Conservation (phyloP, 768 basidiomycete species). For the Xerocomellus amylosporus region DNA sequence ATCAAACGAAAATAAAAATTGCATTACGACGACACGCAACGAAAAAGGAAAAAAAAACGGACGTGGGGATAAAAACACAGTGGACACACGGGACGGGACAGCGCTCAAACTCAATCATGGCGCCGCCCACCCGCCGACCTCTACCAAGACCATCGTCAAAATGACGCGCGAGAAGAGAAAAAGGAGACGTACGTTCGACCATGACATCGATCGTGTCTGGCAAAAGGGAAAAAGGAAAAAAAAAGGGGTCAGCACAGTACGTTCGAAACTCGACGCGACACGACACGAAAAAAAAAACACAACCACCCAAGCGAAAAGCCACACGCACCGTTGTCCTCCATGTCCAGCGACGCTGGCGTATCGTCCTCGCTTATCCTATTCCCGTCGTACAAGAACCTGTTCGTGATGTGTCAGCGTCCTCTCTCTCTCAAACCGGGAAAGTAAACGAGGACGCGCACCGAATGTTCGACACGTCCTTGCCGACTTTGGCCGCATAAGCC, state of each 20-base stretch:
- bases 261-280: too few species aligned
- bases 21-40: conserved; percentile 3
- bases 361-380: conserved; percentile 83
- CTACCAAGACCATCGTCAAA: conserved; percentile 1
- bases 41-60: not conserved
- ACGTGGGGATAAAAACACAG: not conserved
- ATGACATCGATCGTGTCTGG: conserved; percentile 93
- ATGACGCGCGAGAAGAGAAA: not conserved
- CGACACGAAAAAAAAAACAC: not conserved
- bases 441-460: conserved; percentile 56
- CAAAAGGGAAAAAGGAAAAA: not conserved
- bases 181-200: conserved; percentile 77
- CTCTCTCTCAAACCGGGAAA: too few species aligned
- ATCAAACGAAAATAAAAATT: not conserved
- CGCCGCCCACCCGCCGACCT: conserved; percentile 18
- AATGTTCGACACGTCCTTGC: conserved; percentile 83
- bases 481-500: conserved; percentile 90
- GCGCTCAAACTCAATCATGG: conserved; percentile 7
- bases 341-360: conserved; percentile 78
- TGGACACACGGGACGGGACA: not conserved
- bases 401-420: not conserved
- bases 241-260: conserved; percentile 4
- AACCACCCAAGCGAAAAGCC: too few species aligned
- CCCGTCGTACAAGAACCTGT: conserved; percentile 90
- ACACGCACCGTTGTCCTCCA: conserved; percentile 81